Conservation (phyloP, 805 yeast genomes). For the Ogataea philodendri region DNA sequence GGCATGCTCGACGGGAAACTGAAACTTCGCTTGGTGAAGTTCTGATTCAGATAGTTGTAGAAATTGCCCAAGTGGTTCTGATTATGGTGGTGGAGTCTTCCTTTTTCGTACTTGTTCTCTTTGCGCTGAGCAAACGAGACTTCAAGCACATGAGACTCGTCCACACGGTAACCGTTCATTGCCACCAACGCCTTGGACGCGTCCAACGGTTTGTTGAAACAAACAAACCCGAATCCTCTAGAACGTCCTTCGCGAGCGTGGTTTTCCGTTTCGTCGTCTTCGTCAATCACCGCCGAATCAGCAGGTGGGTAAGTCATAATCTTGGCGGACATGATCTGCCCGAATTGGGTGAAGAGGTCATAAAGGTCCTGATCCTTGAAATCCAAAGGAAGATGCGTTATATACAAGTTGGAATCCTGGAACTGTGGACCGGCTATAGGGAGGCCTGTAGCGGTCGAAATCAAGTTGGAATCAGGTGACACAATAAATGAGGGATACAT, state of each 20-base stretch:
- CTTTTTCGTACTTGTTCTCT: slow-evolving; percentile 47
- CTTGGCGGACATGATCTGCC: slow-evolving; percentile 53
- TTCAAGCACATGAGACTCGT: slow-evolving; percentile 24
- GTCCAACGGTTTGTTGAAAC: slow-evolving; percentile 61
- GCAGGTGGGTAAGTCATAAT: slow-evolving; percentile 50
- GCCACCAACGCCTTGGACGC: slow-evolving; percentile 69
- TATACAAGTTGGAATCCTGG: slow-evolving; percentile 73
- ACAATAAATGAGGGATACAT: slow-evolving; percentile 26
- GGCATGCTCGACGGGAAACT: slow-evolving; percentile 13
- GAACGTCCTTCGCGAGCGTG: slow-evolving; percentile 38
- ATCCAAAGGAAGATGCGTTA: slow-evolving; percentile 56
- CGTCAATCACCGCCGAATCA: slow-evolving; percentile 15
- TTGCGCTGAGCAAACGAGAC: slow-evolving; percentile 80
- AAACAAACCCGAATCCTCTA: slow-evolving; percentile 80
- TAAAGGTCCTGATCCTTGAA: slow-evolving; percentile 54
- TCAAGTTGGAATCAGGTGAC: slow-evolving; percentile 30
- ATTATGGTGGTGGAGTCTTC: slow-evolving; percentile 35
- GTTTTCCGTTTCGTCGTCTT: slow-evolving; percentile 7
- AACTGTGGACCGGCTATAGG: slow-evolving; percentile 45
- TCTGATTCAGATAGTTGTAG: slow-evolving; percentile 26
- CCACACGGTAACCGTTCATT: slow-evolving; percentile 53
- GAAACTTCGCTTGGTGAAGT: slow-evolving; percentile 18
- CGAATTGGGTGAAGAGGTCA: slow-evolving; percentile 44
- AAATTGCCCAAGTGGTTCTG: slow-evolving; percentile 34
- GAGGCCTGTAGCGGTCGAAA: slow-evolving; percentile 34